Base-by-base conservation (phyloP, 164 flowering plant genomes). In the Paratinospora sagittata region DNA sequence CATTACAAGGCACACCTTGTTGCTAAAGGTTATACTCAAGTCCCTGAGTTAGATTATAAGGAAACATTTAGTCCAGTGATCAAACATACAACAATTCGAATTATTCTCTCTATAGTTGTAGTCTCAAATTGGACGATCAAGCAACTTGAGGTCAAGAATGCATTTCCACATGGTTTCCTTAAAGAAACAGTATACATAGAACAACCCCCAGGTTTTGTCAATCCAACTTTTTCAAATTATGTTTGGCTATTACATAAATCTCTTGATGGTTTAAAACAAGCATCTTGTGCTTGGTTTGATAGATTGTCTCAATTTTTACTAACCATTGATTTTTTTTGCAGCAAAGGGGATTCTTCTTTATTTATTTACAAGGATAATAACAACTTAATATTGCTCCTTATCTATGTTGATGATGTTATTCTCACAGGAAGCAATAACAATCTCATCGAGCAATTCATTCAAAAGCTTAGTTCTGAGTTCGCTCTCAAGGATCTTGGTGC, bases 1-100 rank as follows among this genome's bases (percentile, higher is more conserved):
- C 27, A 26, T 1, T 36, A 27, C 36, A 64, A 64, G 34, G 41
- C 41, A 9, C 67, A 39, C 14, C 3, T 64, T 33, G 67, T 64
- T 12, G 67, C 67, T 2, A 16, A 33, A 19, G 67, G 67, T 33
- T 33, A 14, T n/a, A n/a, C n/a, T n/a, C n/a, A n/a, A n/a, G n/a
- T n/a, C n/a, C n/a, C n/a, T n/a, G n/a, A n/a, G n/a, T 17, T 64
- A 17, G 67, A 64, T 26, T 55, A 27, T 36, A 16, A 16, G 30
- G 43, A 70, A 6, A 70, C 65, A 5, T 70, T 70, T 36, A 57
- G 72, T 58, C 64, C 64, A 0, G 72, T 69, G 19, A 64, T 69
- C 27, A 69, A 57, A 30, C 58, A 64, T 16, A 17, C 72, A 34
- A 69, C 72, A 6, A 23, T 57, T 33, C 65, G 72, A 3, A 26